Base-by-base conservation (phyloP, 306 rosid genomes). In the Ormosia emarginata region DNA sequence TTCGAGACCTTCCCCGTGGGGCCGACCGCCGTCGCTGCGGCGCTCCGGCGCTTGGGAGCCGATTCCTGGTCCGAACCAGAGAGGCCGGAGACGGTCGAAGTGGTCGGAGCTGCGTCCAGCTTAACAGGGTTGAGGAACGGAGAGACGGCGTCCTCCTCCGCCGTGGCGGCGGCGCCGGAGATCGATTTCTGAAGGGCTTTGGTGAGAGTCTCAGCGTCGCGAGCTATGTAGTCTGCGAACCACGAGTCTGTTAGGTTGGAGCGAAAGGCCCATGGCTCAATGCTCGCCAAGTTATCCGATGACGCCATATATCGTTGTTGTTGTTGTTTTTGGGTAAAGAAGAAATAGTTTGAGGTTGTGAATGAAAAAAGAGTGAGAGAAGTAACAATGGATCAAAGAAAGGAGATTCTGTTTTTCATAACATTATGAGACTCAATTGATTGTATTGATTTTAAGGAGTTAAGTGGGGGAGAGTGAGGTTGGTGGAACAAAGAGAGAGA, bases 1-100 rank as follows among this genome's bases (percentile, higher is more conserved):
- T 93, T 95, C 43, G 94, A 12, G 13, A 84, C 82, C 80, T 87
- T 92, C 0, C 94, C 93, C 0, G 80, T 77, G 0, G 89, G 15
- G 1, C 53, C 53, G 0, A 12, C 46, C 0, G 75, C 33, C 0
- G 81, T 78, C 8, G 67, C 37, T 4, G 76, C 7, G 53, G 8
- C 52, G 4, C 33, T 58, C 72, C 13, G 75, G 1, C 89, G 91
- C 11, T 81, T 90, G 3, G 81, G 83, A 0, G 83, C 71, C 0
- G 89, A 56, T 0, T 90, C 97, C 4, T 83, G 92, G 56, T 95
- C 98, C 0, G 98, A 89, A 12, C 92, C 90, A 5, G 97, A 91
- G 6, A 88, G 53, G 0, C 90, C 88, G 0, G 98, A 92, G 12
- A 84, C 86, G 0, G 97, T 86, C 0, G 97, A 89, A 0, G 94